Base-by-base conservation (phyloP, 108 stramenopile genomes). In the Skeletonema marinoi region DNA sequence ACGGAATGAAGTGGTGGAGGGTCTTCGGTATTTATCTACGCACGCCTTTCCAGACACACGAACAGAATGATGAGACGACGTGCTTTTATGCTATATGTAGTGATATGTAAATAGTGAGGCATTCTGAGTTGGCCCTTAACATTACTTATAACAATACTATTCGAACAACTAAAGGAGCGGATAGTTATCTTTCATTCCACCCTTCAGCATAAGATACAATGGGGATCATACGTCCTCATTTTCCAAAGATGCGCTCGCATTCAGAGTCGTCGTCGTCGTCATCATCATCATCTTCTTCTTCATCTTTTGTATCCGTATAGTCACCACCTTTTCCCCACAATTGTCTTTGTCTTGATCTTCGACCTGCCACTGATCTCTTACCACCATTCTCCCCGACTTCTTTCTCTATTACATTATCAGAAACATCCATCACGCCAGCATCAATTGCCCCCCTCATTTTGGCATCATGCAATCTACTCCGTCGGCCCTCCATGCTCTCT, bases 361-460 rank as follows among this genome's bases (percentile, higher is more conserved):
- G 21, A 14, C 16, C 4, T 70, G 32, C 9, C 30, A 69, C 29
- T 70, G 59, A 61, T 75, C 50, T 11, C 30, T 54, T 21, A 36
- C 39, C 17, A n/a, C 32, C 69, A 58, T 3, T 70, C 19, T 17
- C 3, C n/a, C 19, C 60, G 14, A 14, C 30, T 25, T 13, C 58
- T 30, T 6, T 58, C 75, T 17, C 60, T 70, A 33, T 39, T 59
- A 19, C 31, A 32, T 56, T 60, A 32, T 70, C 56, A 33, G 58
- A 50, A 12, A 35, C 74, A 36, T 69, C 68, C 16, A 38, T 48
- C 9, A 70, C 60, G 8, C 17, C 35, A 19, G 29, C 33, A 59
- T 16, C 59, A 11, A 58, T 62, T 9, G 75, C 56, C 3, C 78
- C 78, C 62, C 74, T 68, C 38, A 65, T 59, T 56, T 79, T 77